These are phyloP conservation scores for Fusarium verrucosum DNA, from an alignment of 2,329 filamentous ascomycete genomes.

Conservation along the genomic window DNA sequence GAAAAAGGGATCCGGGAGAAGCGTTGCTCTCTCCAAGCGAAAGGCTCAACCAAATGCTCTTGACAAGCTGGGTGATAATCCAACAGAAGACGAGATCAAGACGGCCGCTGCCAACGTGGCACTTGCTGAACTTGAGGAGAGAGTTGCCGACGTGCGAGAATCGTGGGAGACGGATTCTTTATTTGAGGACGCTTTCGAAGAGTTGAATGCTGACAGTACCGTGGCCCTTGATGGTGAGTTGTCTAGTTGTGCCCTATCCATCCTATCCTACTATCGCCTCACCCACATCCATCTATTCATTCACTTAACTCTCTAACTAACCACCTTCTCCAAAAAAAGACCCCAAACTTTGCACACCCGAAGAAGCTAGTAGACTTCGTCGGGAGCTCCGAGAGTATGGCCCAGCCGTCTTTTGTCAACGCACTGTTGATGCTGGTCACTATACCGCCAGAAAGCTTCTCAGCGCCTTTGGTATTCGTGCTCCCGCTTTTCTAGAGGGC, in stretches of 20 bases:
- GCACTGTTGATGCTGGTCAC: conserved; percentile 73
- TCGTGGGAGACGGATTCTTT: conserved; percentile 72
- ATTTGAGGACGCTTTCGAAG: conserved; percentile 69
- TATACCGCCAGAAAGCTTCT: conserved; percentile 85
- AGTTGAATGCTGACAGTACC: conserved; percentile 63
- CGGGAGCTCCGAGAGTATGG: conserved; percentile 78
- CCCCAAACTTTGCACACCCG: conserved; percentile 68
- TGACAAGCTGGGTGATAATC: conserved; percentile 48
- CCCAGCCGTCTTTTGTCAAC: conserved; percentile 78
- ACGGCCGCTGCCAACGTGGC: conserved; percentile 50
- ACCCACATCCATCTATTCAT: not conserved
- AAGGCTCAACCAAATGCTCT: conserved; percentile 51
- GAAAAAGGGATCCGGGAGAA: conserved; percentile 46
- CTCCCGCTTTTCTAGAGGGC: conserved; percentile 78
- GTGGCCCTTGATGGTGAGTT: conserved; percentile 56
- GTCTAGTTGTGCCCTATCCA: conserved; percentile 25
- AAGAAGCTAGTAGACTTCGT: conserved; percentile 75
- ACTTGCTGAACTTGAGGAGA: conserved; percentile 60
- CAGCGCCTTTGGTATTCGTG: conserved; percentile 82
- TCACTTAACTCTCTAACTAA: conserved; percentile 13
- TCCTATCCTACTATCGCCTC: not conserved
- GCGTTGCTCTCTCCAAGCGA: conserved; percentile 47
- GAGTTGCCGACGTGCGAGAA: conserved; percentile 61
- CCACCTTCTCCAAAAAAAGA: conserved; percentile 40
- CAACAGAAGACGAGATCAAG: conserved; percentile 50